Base-by-base conservation (phyloP, 1,284 basidiomycete genomes). In the Mycosarcoma maydis region DNA sequence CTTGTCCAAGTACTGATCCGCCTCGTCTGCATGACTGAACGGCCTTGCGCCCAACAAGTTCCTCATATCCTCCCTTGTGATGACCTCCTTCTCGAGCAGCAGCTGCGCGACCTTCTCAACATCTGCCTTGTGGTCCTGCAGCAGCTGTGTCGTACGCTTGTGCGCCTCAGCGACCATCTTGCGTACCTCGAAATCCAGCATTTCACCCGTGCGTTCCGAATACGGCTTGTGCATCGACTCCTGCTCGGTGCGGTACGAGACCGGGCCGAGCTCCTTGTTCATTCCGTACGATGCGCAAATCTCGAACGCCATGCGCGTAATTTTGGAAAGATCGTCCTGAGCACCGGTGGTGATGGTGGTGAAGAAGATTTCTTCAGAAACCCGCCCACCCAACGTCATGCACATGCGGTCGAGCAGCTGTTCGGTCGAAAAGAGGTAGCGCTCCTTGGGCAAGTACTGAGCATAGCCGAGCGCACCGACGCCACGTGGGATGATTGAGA, bases 341-440 rank as follows among this genome's bases (percentile, higher is more conserved):
- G 96, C 96, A 73, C 95, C 95, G 2, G 95, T 96, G 1, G 96
- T 99, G 83, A 98, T 95, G n/a, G 83, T 75, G 30, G 92, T 92
- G 80, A 98, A 99, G 86, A 98, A 97, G 65, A 98, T 94, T 83
- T 98, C 96, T 84, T 98, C 95, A 0, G 94, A 91, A 3, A 98
- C 95, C 62, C 96, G 92, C 3, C 95, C 95, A 59, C 96, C 95
- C n/a, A 99, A 87, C 0, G 95, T 98, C 92, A 98, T 98, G 84
- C 92, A 95, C 85, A 99, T 98, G 56, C 93, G 88, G 83, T 98
- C 95, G 29, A 88, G 82, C 85, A 99, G 90, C 83, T 98, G 94
- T 59, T 95, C 92, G 0, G 92, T 95, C 13, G 93, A 92, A 72
- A 95, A 89, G 20, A 99, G 87, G 85, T 96, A 98, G 46, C 93